Evolutionary conservation across 2,329 filamentous ascomycete genomes (phyloP).

Genomic region (Fusarium sterilihyphosum): DNA sequence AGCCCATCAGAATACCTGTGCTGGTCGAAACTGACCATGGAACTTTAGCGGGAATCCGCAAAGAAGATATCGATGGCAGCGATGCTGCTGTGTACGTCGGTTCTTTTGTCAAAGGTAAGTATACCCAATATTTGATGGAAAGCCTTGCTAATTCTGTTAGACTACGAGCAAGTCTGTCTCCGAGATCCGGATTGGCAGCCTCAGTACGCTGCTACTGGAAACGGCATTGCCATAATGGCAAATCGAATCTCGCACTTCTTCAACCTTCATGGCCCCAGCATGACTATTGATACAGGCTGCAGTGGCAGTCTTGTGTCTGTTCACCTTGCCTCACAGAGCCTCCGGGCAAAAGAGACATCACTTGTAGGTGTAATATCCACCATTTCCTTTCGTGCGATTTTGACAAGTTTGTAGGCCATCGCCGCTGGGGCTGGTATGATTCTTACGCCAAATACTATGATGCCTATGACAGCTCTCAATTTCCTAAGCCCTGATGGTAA

Average conservation of each 20-base stretch:
- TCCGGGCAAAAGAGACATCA: constrained; percentile 57
- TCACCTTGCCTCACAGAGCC: constrained; percentile 61
- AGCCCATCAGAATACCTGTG: background rate
- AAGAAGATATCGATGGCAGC: constrained; percentile 55
- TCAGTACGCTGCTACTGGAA: constrained; percentile 63
- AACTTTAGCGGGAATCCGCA: constrained; percentile 54
- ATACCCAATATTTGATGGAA: background rate
- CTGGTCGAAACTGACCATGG: background rate
- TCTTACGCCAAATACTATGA: constrained; percentile 64
- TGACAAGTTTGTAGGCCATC: constrained; percentile 51
- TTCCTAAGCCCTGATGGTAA: constrained; percentile 63
- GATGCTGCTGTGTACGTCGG: constrained; percentile 61
- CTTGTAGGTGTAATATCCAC: constrained; percentile 43
- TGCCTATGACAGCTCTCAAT: constrained; percentile 65
- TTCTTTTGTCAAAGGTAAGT: constrained; percentile 59
- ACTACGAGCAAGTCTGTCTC: constrained; percentile 62
- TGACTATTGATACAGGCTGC: constrained; percentile 69
- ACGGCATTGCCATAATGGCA: constrained; percentile 62
- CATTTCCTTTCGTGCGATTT: background rate
- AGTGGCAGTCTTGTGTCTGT: constrained; percentile 65
- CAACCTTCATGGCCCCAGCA: constrained; percentile 64
- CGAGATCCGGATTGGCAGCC: constrained; percentile 61
- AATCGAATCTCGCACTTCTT: constrained; percentile 67
- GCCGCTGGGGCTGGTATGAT: constrained; percentile 64
- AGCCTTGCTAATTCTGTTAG: constrained; percentile 42